Evolutionary conservation across 208 protist species (phyloP).

Genomic region (Giardia duodenalis): DNA sequence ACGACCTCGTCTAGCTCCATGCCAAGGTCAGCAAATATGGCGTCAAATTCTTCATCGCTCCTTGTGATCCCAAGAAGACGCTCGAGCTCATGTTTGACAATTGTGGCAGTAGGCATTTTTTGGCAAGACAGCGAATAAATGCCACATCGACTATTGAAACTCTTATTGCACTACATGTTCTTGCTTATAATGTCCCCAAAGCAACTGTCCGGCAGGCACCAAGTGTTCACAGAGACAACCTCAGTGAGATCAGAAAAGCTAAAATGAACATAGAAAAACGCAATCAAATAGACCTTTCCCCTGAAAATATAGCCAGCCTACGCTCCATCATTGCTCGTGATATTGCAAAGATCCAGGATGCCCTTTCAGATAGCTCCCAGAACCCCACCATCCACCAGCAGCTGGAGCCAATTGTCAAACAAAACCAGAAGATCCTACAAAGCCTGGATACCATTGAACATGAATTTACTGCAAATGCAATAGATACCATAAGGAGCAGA

Average conservation of each 20-base stretch:
- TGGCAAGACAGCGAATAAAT: background rate
- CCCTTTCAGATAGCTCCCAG: background rate
- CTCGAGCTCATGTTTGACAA: background rate
- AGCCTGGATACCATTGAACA: background rate
- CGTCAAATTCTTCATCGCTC: conserved; percentile 30
- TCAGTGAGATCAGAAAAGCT: too few relatives aligned
- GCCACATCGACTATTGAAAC: background rate
- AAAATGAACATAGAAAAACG: background rate
- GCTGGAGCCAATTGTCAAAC: background rate
- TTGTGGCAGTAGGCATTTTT: conserved; percentile 27
- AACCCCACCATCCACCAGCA: background rate
- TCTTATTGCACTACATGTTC: too few relatives aligned
- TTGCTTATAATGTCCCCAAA: too few relatives aligned
- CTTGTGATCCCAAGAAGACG: conserved; percentile 22
- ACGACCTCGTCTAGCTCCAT: conserved; percentile 41
- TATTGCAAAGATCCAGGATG: background rate
- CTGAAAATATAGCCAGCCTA: background rate
- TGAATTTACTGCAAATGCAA: background rate
- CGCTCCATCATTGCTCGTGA: background rate
- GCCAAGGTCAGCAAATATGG: conserved; percentile 21
- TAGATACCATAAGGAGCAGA: background rate
- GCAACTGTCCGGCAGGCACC: too few relatives aligned
- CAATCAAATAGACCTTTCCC: background rate
- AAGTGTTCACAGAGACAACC: too few relatives aligned
- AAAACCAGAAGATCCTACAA: background rate